Evolutionary conservation across 345 rosid species (phyloP).

Genomic region (Trapa bicornis): DNA sequence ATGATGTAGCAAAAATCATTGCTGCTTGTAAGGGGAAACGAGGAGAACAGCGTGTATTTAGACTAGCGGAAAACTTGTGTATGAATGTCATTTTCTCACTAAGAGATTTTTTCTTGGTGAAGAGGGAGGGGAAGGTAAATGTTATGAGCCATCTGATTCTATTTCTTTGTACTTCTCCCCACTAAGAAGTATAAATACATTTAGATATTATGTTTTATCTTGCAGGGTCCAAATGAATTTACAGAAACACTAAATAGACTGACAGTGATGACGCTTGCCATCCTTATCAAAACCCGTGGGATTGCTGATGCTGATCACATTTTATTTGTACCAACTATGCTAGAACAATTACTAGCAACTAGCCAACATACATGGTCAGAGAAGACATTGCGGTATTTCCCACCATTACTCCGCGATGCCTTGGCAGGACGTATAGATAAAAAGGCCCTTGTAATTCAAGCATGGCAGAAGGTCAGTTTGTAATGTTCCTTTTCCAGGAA

Average conservation of each 20-base stretch:
- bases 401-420: constrained; percentile 66
- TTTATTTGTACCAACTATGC: constrained; percentile 74
- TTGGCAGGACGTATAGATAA: constrained; percentile 57
- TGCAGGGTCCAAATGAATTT: constrained; percentile 95
- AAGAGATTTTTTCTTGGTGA: constrained; percentile 81
- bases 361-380: constrained; percentile 97
- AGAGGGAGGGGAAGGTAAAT: constrained; percentile 87
- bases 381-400: constrained; percentile 72
- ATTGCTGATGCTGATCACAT: constrained; percentile 95
- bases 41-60: constrained; percentile 89
- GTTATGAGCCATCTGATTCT: constrained; percentile 7
- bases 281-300: constrained; percentile 91
- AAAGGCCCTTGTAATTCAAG: constrained; percentile 55
- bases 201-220: constrained; percentile 10
- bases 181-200: background rate
- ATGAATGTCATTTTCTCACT: constrained; percentile 80
- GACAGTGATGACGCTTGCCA: constrained; percentile 80
- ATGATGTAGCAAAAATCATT: constrained; percentile 89
- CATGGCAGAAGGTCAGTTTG: constrained; percentile 66
- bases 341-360: constrained; percentile 79
- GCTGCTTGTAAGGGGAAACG: constrained; percentile 88
- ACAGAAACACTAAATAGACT: constrained; percentile 90
- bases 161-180: constrained; percentile 2
- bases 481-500: constrained; percentile 5
- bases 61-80: constrained; percentile 91